Base-by-base conservation (phyloP, 2,329 filamentous ascomycete species). In the Proliferodiscus dingleyae region DNA sequence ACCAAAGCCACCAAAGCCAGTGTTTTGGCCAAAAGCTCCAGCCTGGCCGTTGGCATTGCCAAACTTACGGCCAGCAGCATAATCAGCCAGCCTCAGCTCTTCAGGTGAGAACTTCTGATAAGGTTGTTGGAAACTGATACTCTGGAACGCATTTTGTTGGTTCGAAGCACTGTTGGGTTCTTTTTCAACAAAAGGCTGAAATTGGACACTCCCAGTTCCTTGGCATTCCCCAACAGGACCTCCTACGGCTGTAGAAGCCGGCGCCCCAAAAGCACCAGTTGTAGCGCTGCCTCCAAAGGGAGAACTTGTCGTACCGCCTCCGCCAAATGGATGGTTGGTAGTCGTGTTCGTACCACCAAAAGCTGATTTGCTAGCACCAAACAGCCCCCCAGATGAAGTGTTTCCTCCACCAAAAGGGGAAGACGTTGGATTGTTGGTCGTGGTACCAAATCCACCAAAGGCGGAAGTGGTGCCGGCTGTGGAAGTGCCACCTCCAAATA, bases 41-140 rank as follows among this genome's bases (percentile, higher is more conserved):
- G 80, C 72, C 54, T 89, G 85, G 23, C 88, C 89, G 51, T 85
- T 88, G 33, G 78, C 77, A 66, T 91, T 95, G 26, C 90, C 93
- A 63, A 80, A 88, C 43, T 85, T 84, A 48, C 90, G 82, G 41
- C 90, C 90, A 66, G 90, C 86, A 48, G 83, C 79, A 64, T 98
- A 98, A 66, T 98, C 93, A 37, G 81, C 88, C 50, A 95, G 68
- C 61, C 87, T 77, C 43, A 93, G 69, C 65, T 93, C 85, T 59
- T 87, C 93, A n/a, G 87, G 80, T 8, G 91, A 96, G 72, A 85
- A 97, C 64, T 93, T 94, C 65, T 83, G 83, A 70, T 91, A 94
- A 1, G 85, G 78, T 19, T 83, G 81, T 68, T 86, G 83, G 64
- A 91, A 89, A 18, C 84, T 71, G 46, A 94, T 80, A 56, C 82